Percentiles rank a stretch among this genome's conserved stretches.
Conservation (phyloP, 257 asterid genomes). For the Solanum chiquidenum region DNA sequence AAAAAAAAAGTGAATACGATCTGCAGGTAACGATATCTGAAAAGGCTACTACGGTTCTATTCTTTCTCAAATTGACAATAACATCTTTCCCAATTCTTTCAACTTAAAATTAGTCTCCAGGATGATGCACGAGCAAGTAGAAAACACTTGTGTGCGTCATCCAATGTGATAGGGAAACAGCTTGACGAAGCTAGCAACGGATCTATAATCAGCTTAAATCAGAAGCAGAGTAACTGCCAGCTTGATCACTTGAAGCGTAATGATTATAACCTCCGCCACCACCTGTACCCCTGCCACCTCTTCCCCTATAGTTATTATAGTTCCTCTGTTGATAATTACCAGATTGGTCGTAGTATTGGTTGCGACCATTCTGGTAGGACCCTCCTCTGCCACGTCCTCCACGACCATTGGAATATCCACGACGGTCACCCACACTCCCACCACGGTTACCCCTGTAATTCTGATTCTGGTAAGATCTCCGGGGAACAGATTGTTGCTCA, state of each 20-base stretch:
- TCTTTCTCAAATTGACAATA: neutral
- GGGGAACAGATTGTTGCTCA: slow-evolving; percentile 37
- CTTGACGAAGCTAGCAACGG: neutral
- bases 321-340: slow-evolving; percentile 44
- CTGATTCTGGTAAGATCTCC: slow-evolving; percentile 37
- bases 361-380: slow-evolving; percentile 42
- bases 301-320: slow-evolving; percentile 43
- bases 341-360: slow-evolving; percentile 47
- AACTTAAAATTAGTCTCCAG: neutral
- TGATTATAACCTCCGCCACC: slow-evolving; percentile 26
- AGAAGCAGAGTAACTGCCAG: slow-evolving; percentile 24
- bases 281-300: slow-evolving; percentile 66
- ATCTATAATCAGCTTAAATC: slow-evolving; percentile 11
- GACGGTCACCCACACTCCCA: slow-evolving; percentile 33
- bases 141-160: neutral
- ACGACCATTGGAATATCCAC: slow-evolving; percentile 51
- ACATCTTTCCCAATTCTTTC: neutral
- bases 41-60: neutral
- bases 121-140: neutral
- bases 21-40: too few species aligned
- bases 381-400: slow-evolving; percentile 66
- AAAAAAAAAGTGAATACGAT: neutral
- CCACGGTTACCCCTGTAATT: slow-evolving; percentile 52
- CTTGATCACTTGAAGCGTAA: slow-evolving; percentile 19
- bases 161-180: neutral